Evolutionary conservation across 1,139 yeast genomes (phyloP), one percentile per base, ranked within the genome.

Genomic region (Taphrina flavorubra): DNA sequence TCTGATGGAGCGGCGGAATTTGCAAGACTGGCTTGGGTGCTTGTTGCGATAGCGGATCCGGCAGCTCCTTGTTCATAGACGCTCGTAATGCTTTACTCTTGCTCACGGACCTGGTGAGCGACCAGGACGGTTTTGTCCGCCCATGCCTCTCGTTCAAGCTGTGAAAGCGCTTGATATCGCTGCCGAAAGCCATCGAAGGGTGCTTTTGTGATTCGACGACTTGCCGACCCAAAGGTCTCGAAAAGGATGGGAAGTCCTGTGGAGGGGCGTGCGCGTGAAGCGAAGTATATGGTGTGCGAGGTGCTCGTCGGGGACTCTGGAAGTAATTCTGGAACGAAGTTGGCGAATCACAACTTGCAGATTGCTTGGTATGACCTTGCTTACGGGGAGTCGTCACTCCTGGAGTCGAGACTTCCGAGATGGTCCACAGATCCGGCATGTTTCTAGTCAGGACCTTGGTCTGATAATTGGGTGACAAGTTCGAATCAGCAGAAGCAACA

Each of bases 41-140:
- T 20, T 2, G 18, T 20, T n/a, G 18, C 18, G 47, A 13, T 7
- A 44, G 47, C 8, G 47, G 53, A 25, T 49, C 36, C 6, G 58
- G 58, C 18, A 53, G 42, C 4, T 31, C 58, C 42, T 53, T 53
- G 42, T 53, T 53, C 58, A 53, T 53, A 4, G 58, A 53, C 20
- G 58, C 58, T 16, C 58, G 40, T 13, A 53, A 14, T 1, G 53
- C 53, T 13, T 18, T 49, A 20, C 53, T 49, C 36, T 49, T 49
- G 53, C 36, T 18, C 3, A 11, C 13, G 36, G 36, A 49, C 8
- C 36, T 49, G 8, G 47, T 13, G 47, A 7, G 18, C 8, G 47
- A 44, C 47, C 47, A 44, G n/a, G 8, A n/a, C 2, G 8, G 8
- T 7, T 44, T 13, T 8, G 53, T 49, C n/a, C 53, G 53, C 36